Conservation (phyloP, 2,329 filamentous ascomycete species). For the Tolypocladium capitatum region DNA sequence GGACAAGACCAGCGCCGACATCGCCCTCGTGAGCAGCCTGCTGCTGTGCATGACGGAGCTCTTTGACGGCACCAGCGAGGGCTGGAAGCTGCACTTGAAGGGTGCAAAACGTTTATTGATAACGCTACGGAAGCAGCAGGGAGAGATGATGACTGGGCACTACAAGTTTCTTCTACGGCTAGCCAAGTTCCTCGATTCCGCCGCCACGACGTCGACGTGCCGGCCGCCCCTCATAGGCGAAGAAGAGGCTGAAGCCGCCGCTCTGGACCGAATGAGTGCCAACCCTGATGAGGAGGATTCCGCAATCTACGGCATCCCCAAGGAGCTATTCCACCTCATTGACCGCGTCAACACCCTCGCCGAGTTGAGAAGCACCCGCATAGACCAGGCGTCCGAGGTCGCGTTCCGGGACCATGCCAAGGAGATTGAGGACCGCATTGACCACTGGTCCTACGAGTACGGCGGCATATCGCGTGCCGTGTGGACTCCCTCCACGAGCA, state of each 20-base stretch:
- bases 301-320: slow-evolving; percentile 22
- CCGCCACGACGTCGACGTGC: slow-evolving; percentile 20
- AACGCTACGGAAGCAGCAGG: slow-evolving; percentile 16
- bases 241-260: slow-evolving; percentile 14
- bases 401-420: slow-evolving; percentile 15
- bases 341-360: slow-evolving; percentile 19
- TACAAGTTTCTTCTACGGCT: slow-evolving; percentile 22
- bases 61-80: slow-evolving; percentile 26
- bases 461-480: slow-evolving; percentile 13
- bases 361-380: slow-evolving; percentile 17
- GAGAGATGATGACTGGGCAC: slow-evolving; percentile 21
- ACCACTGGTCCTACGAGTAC: slow-evolving; percentile 23
- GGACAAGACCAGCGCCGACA: slow-evolving; percentile 15
- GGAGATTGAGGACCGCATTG: slow-evolving; percentile 20
- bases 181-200: slow-evolving; percentile 19
- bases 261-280: slow-evolving; percentile 13
- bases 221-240: slow-evolving; percentile 20
- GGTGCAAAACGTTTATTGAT: slow-evolving; percentile 25
- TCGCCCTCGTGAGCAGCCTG: slow-evolving; percentile 25
- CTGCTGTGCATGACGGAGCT: slow-evolving; percentile 28
- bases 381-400: slow-evolving; percentile 16
- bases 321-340: slow-evolving; percentile 20
- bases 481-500: slow-evolving; percentile 7
- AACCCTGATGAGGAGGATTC: slow-evolving; percentile 17
- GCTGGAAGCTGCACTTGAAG: slow-evolving; percentile 28